Evolutionary conservation across 148 eudicot species (phyloP).

Genomic region (Chenopodium suecicum): DNA sequence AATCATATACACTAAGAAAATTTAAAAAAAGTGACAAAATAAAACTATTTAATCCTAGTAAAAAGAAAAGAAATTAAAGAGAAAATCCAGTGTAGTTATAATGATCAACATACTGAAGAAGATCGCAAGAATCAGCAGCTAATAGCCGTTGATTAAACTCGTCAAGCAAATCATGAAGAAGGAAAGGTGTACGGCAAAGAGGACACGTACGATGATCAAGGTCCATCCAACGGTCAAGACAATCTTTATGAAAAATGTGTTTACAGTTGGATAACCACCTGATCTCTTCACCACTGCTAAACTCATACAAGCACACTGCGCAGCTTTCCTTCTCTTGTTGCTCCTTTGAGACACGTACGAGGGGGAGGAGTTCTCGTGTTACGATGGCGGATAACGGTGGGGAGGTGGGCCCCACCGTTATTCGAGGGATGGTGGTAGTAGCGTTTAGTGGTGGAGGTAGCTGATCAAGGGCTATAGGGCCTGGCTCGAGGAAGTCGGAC

Average conservation of each 20-base stretch:
- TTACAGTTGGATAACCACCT: conserved; percentile 42
- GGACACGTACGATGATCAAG: conserved; percentile 50
- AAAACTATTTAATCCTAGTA: neutral
- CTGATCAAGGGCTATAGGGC: neutral
- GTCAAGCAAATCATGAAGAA: conserved; percentile 20
- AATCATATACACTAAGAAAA: conserved; percentile 3
- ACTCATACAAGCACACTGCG: conserved; percentile 44
- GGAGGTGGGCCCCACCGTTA: neutral
- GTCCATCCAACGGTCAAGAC: conserved; percentile 58
- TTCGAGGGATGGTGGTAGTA: neutral
- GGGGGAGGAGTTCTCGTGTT: conserved; percentile 30
- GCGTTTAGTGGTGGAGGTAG: neutral
- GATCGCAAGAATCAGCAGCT: conserved; percentile 6
- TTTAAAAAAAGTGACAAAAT: neutral
- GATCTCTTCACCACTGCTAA: conserved; percentile 30
- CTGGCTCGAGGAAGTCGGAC: conserved; percentile 21
- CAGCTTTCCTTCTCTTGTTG: conserved; percentile 21
- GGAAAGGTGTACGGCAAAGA: conserved; percentile 41
- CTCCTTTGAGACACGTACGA: conserved; percentile 14
- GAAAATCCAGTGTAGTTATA: conserved; percentile 25
- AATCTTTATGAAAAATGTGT: conserved; percentile 42
- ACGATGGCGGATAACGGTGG: conserved; percentile 20
- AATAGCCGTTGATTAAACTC: conserved; percentile 32
- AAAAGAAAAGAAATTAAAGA: neutral
- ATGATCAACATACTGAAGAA: conserved; percentile 17